Conservation (phyloP, 2,329 filamentous ascomycete genomes). For the Phyllosticta citriasiana region DNA sequence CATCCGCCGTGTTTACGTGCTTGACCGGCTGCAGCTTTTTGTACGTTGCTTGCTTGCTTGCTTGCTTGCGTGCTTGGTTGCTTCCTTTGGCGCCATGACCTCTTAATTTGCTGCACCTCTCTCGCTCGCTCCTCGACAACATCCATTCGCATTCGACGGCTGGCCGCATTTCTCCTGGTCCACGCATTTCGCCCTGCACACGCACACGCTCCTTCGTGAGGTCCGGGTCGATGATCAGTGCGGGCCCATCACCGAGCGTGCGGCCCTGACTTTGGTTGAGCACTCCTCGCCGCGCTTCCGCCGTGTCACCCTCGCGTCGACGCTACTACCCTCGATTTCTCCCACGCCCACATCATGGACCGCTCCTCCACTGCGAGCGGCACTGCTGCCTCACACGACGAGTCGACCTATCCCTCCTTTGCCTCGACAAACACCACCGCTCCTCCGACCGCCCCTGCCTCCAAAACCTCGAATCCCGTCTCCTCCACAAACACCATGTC, state of each 20-base stretch:
- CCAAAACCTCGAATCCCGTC: slow-evolving; percentile 2
- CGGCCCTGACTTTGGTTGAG: slow-evolving; percentile 11
- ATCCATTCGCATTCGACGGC: background rate
- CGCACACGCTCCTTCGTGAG: background rate
- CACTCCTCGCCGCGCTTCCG: slow-evolving; percentile 11
- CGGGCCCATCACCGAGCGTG: slow-evolving; percentile 7
- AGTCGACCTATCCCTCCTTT: slow-evolving; percentile 6
- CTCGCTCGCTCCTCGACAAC: background rate
- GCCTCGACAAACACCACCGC: slow-evolving; percentile 3
- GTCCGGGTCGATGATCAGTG: slow-evolving; percentile 10
- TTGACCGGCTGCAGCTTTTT: background rate
- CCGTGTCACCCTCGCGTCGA: slow-evolving; percentile 17
- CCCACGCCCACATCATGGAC: slow-evolving; percentile 12
- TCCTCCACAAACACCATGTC: slow-evolving; percentile 17
- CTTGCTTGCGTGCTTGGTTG: too few species aligned
- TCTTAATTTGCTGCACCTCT: background rate
- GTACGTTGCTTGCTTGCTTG: background rate
- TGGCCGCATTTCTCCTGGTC: background rate
- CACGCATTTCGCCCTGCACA: background rate
- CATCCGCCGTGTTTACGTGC: background rate
- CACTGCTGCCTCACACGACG: slow-evolving; percentile 3
- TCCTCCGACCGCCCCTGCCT: slow-evolving; percentile 2
- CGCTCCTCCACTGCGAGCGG: slow-evolving; percentile 9
- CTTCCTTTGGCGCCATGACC: background rate
- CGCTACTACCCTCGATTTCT: slow-evolving; percentile 11